Base-by-base conservation (phyloP, 108 stramenopile genomes). In the Skeletonema costatum region DNA sequence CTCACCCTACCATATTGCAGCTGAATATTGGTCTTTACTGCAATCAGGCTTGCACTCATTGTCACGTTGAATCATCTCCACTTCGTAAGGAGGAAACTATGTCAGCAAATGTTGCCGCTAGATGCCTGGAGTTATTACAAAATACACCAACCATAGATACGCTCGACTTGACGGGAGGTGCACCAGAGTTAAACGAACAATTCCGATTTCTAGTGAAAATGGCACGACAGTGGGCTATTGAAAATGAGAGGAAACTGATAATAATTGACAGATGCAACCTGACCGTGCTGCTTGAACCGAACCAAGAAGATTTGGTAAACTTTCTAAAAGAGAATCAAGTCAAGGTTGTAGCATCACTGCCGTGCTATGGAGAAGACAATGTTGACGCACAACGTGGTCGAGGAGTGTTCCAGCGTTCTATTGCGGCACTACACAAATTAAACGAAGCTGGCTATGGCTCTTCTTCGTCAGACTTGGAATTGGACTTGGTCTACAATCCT, bases 211-310 rank as follows among this genome's bases (percentile, higher is more conserved):
- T 99, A 19, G 97, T 99, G 4, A 79, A 82, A 33, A 88, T 93
- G 87, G 96, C 96, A 2, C 72, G 95, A 14, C 74, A 70, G 19
- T 67, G 93, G 56, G 75, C 92, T 4, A 88, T 86, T 21, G 90
- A 93, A 44, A 78, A 64, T 41, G 32, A 48, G 3, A 62, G 82
- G 51, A 42, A 71, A 44, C 71, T 98, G 64, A 92, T 94, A 6
- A 97, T 99, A 60, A 99, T 99, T 74, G 98, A 98, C 73, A 89
- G 98, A 32, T 99, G 98, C 85, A 99, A 99, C 74, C 78, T 99
- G 32, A 99, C 97, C 12, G 98, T 98, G 5, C 71, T 99, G 51
- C 85, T 93, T 59, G 98, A 99, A 70, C 98, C 98, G 1, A 93
- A 87, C 14, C 97, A 98, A 71, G 93, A 93, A 46, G 97, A 98